phyloP scores from a whole-genome alignment of 2,329 filamentous ascomycete species.

The Cladosporium sp. region DNA sequence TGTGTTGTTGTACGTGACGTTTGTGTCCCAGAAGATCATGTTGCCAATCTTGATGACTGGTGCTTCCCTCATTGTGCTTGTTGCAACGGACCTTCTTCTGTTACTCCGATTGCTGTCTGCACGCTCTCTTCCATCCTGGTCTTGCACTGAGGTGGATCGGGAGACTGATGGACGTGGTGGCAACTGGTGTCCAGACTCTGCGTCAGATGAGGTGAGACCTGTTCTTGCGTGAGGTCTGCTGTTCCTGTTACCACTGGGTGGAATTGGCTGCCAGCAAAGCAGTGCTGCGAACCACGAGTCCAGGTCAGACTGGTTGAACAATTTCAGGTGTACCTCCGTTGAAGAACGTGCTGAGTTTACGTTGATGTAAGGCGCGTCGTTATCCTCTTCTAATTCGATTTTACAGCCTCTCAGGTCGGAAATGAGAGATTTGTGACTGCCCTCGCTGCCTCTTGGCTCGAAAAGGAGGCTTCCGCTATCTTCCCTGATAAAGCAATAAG shows the following conservation, averaged over 20 bases:
- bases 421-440: constrained; percentile 64
- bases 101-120: constrained; percentile 24
- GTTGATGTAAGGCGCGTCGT: constrained; percentile 48
- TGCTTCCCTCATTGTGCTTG: constrained; percentile 60
- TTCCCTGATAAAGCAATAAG: constrained; percentile 75
- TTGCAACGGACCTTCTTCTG: constrained; percentile 43
- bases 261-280: constrained; percentile 75
- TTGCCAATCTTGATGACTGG: constrained; percentile 84
- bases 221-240: constrained; percentile 42
- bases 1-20: constrained; percentile 47
- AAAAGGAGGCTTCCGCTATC: constrained; percentile 71
- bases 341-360: constrained; percentile 52
- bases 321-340: constrained; percentile 61
- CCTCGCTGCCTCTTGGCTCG: constrained; percentile 63
- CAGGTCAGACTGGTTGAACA: constrained; percentile 61
- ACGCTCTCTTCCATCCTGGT: constrained; percentile 19
- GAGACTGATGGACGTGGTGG: constrained; percentile 11
- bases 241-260: constrained; percentile 52
- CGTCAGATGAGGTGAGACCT: constrained; percentile 21
- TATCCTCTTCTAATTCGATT: constrained; percentile 50
- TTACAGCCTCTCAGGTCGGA: constrained; percentile 70
- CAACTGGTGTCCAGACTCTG: constrained; percentile 23
- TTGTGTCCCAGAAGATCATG: constrained; percentile 75
- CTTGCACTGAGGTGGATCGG: constrained; percentile 4
- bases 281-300: constrained; percentile 78